Conservation (phyloP, 2,329 filamentous ascomycete genomes). For the Bipolaris gigantea region DNA sequence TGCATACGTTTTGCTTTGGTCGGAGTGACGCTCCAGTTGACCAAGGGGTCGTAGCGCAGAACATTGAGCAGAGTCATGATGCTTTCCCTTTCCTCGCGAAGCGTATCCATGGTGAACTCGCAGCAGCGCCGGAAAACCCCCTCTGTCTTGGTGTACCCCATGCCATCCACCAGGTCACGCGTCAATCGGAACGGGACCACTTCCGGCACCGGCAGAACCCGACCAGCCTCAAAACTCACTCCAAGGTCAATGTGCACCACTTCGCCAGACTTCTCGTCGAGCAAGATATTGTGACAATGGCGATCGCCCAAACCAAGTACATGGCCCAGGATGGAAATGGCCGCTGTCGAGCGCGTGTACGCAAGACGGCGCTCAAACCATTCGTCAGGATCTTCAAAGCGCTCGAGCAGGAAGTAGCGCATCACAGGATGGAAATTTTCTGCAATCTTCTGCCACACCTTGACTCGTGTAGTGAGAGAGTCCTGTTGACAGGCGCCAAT, state of each 20-base stretch:
- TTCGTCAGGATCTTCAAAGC: slow-evolving; percentile 89
- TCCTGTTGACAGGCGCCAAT: slow-evolving; percentile 74
- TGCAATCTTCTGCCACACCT: slow-evolving; percentile 75
- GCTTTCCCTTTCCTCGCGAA: slow-evolving; percentile 92
- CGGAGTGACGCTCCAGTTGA: slow-evolving; percentile 88
- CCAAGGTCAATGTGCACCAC: slow-evolving; percentile 97
- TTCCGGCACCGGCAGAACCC: slow-evolving; percentile 92
- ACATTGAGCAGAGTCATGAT: slow-evolving; percentile 99
- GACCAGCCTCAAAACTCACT: slow-evolving; percentile 94
- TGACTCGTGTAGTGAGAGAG: slow-evolving; percentile 69
- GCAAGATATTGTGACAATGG: slow-evolving; percentile 94
- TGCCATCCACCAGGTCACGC: slow-evolving; percentile 91
- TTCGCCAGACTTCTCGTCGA: slow-evolving; percentile 87
- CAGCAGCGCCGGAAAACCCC: slow-evolving; percentile 97
- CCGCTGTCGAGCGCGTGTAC: slow-evolving; percentile 90
- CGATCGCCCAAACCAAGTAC: slow-evolving; percentile 90
- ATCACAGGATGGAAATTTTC: slow-evolving; percentile 89
- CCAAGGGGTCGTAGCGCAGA: slow-evolving; percentile 94
- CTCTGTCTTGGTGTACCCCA: slow-evolving; percentile 94
- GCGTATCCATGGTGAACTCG: slow-evolving; percentile 92
- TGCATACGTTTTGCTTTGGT: slow-evolving; percentile 68
- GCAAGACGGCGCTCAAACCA: slow-evolving; percentile 91
- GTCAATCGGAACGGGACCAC: slow-evolving; percentile 94
- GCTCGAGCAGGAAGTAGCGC: slow-evolving; percentile 96
- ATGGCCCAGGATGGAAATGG: slow-evolving; percentile 92